Percentiles rank a stretch among this genome's conserved stretches.
These are phyloP conservation scores for Blastobotrys buckinghamii DNA, from an alignment of 1,139 yeast genomes.

Conservation along the genomic window DNA sequence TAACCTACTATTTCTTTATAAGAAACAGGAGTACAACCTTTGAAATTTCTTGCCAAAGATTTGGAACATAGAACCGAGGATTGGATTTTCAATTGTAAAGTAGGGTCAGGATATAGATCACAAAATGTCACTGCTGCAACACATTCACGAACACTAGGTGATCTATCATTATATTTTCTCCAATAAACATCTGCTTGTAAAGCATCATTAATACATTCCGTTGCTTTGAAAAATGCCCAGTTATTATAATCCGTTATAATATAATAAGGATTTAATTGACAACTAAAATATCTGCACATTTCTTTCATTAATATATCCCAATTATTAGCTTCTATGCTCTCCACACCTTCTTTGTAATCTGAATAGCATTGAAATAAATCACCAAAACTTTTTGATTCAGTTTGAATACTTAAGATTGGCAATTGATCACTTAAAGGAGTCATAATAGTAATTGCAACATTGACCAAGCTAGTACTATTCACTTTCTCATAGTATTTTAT, in stretches of 20 bases:
- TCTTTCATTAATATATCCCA: slow-evolving; percentile 3
- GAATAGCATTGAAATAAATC: not conserved
- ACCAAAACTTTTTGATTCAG: not conserved
- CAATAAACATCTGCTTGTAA: not conserved
- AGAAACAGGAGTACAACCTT: not conserved
- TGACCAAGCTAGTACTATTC: not conserved
- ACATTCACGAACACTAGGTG: slow-evolving; percentile 17
- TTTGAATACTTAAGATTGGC: not conserved
- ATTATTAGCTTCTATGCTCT: not conserved
- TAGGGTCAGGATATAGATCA: not conserved
- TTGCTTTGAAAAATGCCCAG: slow-evolving; percentile 20
- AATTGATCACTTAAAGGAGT: too few relatives aligned
- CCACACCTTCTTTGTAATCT: not conserved
- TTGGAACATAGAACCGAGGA: not conserved
- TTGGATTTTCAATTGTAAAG: slow-evolving; percentile 1
- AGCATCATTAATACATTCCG: slow-evolving; percentile 3
- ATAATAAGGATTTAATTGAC: slow-evolving; percentile 7
- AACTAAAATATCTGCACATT: not conserved
- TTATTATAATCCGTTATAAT: slow-evolving; percentile 20
- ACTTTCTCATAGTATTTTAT: not conserved
- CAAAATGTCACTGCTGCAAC: slow-evolving; percentile 10
- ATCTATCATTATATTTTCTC: not conserved
- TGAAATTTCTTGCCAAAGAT: not conserved
- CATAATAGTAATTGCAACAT: not conserved
- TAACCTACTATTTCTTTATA: slow-evolving; percentile 1